A percentile compares a stretch with the other conserved stretches of the same genome.
These are phyloP conservation scores for Arthrobotrys sinensis DNA, from an alignment of 2,329 filamentous ascomycete species.

Conservation along the genomic window DNA sequence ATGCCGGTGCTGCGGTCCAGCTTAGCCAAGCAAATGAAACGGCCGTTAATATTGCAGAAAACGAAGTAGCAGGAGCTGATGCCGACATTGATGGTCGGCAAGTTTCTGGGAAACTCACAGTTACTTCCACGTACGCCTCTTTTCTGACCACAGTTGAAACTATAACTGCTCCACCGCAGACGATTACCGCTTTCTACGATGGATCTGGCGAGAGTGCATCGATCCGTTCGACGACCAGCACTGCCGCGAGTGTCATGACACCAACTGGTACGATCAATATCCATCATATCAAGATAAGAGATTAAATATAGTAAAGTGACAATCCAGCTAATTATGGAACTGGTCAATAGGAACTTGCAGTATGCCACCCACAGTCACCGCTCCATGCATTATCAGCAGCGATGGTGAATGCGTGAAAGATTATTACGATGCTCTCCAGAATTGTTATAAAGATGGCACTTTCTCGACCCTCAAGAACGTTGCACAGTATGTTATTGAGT, in stretches of 20 bases:
- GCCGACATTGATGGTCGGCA: not conserved
- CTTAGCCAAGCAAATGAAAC: constrained; percentile 47
- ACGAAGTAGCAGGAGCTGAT: not conserved
- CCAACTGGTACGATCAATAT: constrained; percentile 39
- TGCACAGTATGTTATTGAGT: constrained; percentile 39
- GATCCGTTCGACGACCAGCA: not conserved
- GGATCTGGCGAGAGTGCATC: not conserved
- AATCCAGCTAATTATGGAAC: not conserved
- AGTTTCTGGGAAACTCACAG: not conserved
- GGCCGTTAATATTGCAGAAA: not conserved
- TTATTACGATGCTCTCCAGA: constrained; percentile 27
- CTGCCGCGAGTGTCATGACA: constrained; percentile 36
- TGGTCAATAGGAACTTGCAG: constrained; percentile 37
- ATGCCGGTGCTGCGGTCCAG: constrained; percentile 18
- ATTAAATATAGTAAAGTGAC: not conserved
- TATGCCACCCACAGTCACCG: constrained; percentile 26
- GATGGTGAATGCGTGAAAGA: constrained; percentile 24
- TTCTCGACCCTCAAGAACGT: constrained; percentile 45
- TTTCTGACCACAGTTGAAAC: constrained; percentile 32
- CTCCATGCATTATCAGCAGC: constrained; percentile 38
- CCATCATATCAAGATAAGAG: too few species aligned
- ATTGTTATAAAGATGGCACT: constrained; percentile 25
- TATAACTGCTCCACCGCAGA: constrained; percentile 31
- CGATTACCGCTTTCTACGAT: constrained; percentile 39
- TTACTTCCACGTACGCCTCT: constrained; percentile 21